Conservation (phyloP, 257 asterid genomes). For the Verbascum thapsus region DNA sequence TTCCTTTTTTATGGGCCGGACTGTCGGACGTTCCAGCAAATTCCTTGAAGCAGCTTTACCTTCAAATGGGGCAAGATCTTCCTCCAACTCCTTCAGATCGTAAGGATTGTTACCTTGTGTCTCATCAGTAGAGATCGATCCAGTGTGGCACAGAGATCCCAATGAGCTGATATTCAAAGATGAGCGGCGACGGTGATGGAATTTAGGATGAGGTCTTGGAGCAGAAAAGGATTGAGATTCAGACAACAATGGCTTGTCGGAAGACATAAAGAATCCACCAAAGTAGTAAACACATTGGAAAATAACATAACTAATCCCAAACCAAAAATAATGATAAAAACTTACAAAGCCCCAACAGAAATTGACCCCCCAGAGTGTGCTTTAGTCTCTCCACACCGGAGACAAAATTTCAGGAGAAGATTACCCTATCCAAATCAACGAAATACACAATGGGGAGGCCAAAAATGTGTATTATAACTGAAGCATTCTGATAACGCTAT, state of each 20-base stretch:
- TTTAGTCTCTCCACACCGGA: constrained; percentile 17
- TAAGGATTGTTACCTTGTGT: constrained; percentile 29
- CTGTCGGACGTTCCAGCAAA: constrained; percentile 23
- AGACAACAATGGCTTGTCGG: constrained; percentile 74
- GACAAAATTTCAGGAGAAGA: constrained; percentile 20
- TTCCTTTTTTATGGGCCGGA: constrained; percentile 36
- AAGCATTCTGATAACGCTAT: constrained; percentile 15
- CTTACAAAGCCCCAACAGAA: constrained; percentile 27
- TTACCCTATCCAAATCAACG: constrained; percentile 30
- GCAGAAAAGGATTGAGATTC: constrained; percentile 46
- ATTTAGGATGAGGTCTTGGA: constrained; percentile 38
- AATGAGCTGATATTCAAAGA: constrained; percentile 42
- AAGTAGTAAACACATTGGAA: constrained; percentile 45
- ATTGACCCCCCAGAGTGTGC: constrained; percentile 30
- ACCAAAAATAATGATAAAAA: constrained; percentile 25
- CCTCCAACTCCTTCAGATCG: constrained; percentile 41
- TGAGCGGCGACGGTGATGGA: constrained; percentile 36
- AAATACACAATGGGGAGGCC: constrained; percentile 34
- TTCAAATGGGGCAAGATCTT: constrained; percentile 24
- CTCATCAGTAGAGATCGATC: constrained; percentile 42
- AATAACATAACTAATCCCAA: constrained; percentile 38
- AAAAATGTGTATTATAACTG: constrained; percentile 23
- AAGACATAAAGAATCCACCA: constrained; percentile 66
- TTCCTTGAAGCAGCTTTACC: constrained; percentile 31
- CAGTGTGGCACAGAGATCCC: constrained; percentile 33